Percentiles rank a stretch among this genome's conserved stretches.
phyloP scores from a whole-genome alignment of 768 basidiomycete genomes.

The Lactarius trivialis region DNA sequence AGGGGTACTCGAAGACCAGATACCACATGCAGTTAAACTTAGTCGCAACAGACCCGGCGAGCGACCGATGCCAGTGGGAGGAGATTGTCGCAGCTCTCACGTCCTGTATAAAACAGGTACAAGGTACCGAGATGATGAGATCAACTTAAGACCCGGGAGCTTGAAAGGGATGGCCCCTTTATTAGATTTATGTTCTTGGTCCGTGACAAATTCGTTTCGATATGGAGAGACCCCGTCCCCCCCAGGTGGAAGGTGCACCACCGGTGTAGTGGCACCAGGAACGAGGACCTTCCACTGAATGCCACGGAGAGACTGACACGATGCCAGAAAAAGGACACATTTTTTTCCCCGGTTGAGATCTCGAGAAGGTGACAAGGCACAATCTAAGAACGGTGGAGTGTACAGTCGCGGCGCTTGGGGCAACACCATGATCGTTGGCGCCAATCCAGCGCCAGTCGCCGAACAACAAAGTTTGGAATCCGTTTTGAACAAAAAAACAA shows the following conservation, averaged over 20 bases:
- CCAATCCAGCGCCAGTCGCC: background rate
- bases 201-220: background rate
- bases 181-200: background rate
- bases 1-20: background rate
- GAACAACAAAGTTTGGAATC: background rate
- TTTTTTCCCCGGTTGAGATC: background rate
- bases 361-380: background rate
- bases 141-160: background rate
- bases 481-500: too few relatives aligned
- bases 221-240: background rate
- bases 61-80: background rate
- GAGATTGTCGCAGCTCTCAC: background rate
- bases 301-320: background rate
- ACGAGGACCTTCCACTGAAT: background rate
- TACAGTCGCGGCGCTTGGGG: background rate
- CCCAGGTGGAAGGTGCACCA: too few relatives aligned
- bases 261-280: background rate
- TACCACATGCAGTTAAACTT: background rate
- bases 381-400: background rate
- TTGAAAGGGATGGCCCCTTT: background rate
- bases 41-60: background rate
- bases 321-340: too few relatives aligned
- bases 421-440: background rate
- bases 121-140: background rate
- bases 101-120: background rate